Conservation (phyloP, 2,329 filamentous ascomycete genomes). For the Pochonia chlamydosporia region DNA sequence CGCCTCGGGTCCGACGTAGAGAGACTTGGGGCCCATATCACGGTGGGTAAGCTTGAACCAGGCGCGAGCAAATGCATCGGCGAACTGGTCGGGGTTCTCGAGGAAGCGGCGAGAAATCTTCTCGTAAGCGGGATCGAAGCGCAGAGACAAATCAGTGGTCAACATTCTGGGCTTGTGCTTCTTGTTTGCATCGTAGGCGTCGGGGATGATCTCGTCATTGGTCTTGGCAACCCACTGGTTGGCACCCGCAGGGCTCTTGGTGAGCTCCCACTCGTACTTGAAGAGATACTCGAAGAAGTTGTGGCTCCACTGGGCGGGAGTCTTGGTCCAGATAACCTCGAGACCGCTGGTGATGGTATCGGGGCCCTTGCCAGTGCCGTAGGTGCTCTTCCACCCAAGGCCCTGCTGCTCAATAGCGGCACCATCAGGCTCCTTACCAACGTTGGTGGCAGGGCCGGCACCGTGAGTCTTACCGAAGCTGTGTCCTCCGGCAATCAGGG, state of each 20-base stretch:
- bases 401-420: slow-evolving; percentile 62
- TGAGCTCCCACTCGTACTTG: slow-evolving; percentile 72
- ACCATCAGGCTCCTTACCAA: slow-evolving; percentile 62
- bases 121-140: slow-evolving; percentile 65
- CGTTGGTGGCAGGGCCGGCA: slow-evolving; percentile 56
- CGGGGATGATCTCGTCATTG: slow-evolving; percentile 60
- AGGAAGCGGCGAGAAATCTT: slow-evolving; percentile 70
- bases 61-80: slow-evolving; percentile 63
- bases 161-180: slow-evolving; percentile 74
- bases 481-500: slow-evolving; percentile 73
- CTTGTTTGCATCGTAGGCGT: slow-evolving; percentile 63
- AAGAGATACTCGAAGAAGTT: slow-evolving; percentile 70
- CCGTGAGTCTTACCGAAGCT: slow-evolving; percentile 78
- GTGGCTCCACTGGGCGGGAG: slow-evolving; percentile 71
- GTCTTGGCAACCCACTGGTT: slow-evolving; percentile 74
- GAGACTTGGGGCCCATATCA: slow-evolving; percentile 66
- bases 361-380: slow-evolving; percentile 60
- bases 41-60: slow-evolving; percentile 84
- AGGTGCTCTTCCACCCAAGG: slow-evolving; percentile 64
- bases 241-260: slow-evolving; percentile 69
- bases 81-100: slow-evolving; percentile 61
- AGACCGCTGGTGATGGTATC: slow-evolving; percentile 71
- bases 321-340: slow-evolving; percentile 75
- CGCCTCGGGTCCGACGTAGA: slow-evolving; percentile 70
- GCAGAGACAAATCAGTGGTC: slow-evolving; percentile 67